Conservation (phyloP, 768 basidiomycete genomes). For the Coprinopsis sp. region DNA sequence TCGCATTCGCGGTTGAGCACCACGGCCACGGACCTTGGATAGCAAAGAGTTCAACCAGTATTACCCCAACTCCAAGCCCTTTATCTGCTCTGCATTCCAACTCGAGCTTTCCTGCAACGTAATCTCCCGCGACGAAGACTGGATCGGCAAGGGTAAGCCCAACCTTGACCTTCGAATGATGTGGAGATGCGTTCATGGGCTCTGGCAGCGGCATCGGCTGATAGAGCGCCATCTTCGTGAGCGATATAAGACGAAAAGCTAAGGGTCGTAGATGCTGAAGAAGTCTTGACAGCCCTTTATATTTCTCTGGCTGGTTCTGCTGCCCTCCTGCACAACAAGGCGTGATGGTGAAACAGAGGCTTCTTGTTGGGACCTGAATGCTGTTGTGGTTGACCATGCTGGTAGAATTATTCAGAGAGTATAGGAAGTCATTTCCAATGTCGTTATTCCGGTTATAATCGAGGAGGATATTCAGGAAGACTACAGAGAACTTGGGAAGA, state of each 20-base stretch:
- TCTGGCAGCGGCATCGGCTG: constrained; percentile 29
- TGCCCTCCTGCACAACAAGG: background rate
- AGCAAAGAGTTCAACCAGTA: constrained; percentile 63
- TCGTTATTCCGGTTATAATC: too few relatives aligned
- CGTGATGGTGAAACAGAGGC: constrained; percentile 1
- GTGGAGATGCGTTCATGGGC: constrained; percentile 79
- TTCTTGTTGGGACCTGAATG: background rate
- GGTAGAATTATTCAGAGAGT: background rate
- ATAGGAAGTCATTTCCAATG: too few relatives aligned
- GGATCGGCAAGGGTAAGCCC: constrained; percentile 55
- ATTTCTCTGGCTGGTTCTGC: background rate
- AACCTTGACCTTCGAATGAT: constrained; percentile 76
- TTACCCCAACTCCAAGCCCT: constrained; percentile 66
- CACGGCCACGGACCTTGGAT: background rate
- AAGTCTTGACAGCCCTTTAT: background rate
- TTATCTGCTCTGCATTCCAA: constrained; percentile 74
- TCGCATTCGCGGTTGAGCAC: too few relatives aligned
- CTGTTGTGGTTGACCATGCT: background rate
- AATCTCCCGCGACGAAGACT: constrained; percentile 60
- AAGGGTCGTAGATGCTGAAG: too few relatives aligned
- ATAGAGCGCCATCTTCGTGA: constrained; percentile 8
- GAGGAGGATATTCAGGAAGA: too few relatives aligned
- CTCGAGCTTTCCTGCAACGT: constrained; percentile 72
- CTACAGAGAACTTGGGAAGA: too few relatives aligned
- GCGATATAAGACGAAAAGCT: too few relatives aligned